Percentiles rank a stretch among this genome's conserved stretches.
Conservation (phyloP, 1,139 yeast genomes). For the Suhomyces bolitotheri region DNA sequence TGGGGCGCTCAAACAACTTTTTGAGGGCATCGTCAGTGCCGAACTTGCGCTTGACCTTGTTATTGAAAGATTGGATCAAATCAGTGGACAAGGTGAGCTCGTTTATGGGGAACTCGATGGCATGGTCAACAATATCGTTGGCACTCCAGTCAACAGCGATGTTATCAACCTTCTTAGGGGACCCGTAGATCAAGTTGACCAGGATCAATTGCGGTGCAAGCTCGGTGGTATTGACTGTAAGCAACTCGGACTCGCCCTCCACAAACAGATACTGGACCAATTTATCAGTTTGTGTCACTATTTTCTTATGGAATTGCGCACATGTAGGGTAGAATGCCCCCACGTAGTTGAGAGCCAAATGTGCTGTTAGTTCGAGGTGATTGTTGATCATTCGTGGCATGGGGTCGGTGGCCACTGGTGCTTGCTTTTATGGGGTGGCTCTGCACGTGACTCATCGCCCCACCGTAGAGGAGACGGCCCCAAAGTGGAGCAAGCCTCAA, state of each 20-base stretch:
- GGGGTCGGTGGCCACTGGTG: too few relatives aligned
- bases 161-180: constrained; percentile 19
- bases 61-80: constrained; percentile 26
- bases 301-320: constrained; percentile 5
- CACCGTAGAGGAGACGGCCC: too few relatives aligned
- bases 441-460: background rate
- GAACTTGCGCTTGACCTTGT: constrained; percentile 8
- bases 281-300: constrained; percentile 12
- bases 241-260: constrained; percentile 9
- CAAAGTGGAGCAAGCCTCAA: too few relatives aligned
- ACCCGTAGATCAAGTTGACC: constrained; percentile 19
- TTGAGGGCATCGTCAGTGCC: constrained; percentile 10
- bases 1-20: constrained; percentile 9
- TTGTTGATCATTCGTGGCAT: constrained; percentile 18
- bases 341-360: constrained; percentile 28
- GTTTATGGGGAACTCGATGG: constrained; percentile 27
- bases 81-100: constrained; percentile 26
- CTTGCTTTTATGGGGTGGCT: too few relatives aligned
- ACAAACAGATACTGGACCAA: constrained; percentile 20
- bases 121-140: constrained; percentile 17
- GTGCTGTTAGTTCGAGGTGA: constrained; percentile 28
- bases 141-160: constrained; percentile 28
- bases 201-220: constrained; percentile 16
- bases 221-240: constrained; percentile 16
- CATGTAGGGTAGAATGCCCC: constrained; percentile 18